Base-by-base conservation (phyloP, 2,329 filamentous ascomycete species). In the Fusarium mangiferae region DNA sequence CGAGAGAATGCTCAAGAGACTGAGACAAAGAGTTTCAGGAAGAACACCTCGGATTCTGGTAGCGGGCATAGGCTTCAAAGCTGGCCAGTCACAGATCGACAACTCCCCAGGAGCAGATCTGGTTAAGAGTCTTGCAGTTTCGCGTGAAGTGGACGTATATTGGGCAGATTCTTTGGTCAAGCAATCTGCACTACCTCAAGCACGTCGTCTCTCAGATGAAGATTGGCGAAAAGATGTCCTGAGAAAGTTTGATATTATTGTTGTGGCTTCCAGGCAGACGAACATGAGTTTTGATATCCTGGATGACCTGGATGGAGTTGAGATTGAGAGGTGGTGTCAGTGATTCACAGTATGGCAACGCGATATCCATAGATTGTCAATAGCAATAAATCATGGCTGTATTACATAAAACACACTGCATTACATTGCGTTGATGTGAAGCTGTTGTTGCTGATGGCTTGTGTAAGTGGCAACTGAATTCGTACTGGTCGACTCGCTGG, bases 1-100 rank as follows among this genome's bases (percentile, higher is more conserved):
- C 2, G 76, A 80, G 22, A 78, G 80, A 66, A 78, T 57, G 67
- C 83, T 36, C 60, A 78, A 20, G 51, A 68, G 24, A 71, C 82
- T 44, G 64, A 75, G 60, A 52, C 64, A n/a, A 58, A 75, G 33
- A 17, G 6, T 59, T 26, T 52, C 68, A 9, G 48, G 48, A 9
- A 54, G 22, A n/a, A 64, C 59, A 17, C 79, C 80, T 5, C 75
- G 78, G 8, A 80, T 86, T 2, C 76, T 86, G 1, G 82, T 86
- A 9, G 84, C 84, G 1, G 86, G 85, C 6, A 78, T 87, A 26
- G 85, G 85, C 8, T 87, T 87, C 79, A 87, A 87, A 74, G 73
- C 79, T 6, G 86, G 85, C 7, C 85, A 87, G 71, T 81, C 83
- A 4, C 81, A 83, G 49, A 73, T 87, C 9, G 83, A 80, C 64